Conservation (phyloP, 805 yeast species). For the Candida arabinofermentans region DNA sequence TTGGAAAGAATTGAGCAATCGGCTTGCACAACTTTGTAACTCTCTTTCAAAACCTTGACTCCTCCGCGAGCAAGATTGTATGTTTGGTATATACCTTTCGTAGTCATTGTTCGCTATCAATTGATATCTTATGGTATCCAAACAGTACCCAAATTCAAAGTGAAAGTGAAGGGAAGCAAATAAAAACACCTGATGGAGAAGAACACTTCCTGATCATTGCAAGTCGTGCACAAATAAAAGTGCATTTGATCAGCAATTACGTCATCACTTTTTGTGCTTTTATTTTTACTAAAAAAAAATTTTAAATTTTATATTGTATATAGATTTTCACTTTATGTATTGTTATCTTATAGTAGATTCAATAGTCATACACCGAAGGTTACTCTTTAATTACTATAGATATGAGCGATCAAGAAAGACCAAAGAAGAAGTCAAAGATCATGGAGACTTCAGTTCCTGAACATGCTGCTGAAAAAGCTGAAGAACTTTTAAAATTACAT, state of each 20-base stretch:
- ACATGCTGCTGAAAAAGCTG: slow-evolving; percentile 64
- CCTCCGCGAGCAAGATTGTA: slow-evolving; percentile 26
- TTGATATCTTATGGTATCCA: too few species aligned
- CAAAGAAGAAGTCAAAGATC: slow-evolving; percentile 44
- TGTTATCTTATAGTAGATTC: too few species aligned
- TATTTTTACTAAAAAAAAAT: too few species aligned
- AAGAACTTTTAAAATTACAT: slow-evolving; percentile 45
- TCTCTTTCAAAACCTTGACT: slow-evolving; percentile 23
- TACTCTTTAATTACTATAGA: neutral
- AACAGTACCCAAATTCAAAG: too few species aligned
- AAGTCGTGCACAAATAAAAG: too few species aligned
- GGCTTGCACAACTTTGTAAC: slow-evolving; percentile 9
- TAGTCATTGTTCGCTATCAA: slow-evolving; percentile 23
- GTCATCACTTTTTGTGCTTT: too few species aligned
- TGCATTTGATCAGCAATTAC: too few species aligned
- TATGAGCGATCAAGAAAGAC: slow-evolving; percentile 36
- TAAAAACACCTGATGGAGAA: too few species aligned
- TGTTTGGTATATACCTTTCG: slow-evolving; percentile 24
- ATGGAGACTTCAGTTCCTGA: slow-evolving; percentile 56
- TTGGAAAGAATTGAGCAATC: slow-evolving; percentile 21
- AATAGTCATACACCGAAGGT: neutral
- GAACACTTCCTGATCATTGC: too few species aligned
- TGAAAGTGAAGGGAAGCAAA: too few species aligned
- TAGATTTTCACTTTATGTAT: too few species aligned
- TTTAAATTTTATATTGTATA: too few species aligned